phyloP scores from a whole-genome alignment of 192 early-diverging fungal species.

The Backusella mclennaniae region DNA sequence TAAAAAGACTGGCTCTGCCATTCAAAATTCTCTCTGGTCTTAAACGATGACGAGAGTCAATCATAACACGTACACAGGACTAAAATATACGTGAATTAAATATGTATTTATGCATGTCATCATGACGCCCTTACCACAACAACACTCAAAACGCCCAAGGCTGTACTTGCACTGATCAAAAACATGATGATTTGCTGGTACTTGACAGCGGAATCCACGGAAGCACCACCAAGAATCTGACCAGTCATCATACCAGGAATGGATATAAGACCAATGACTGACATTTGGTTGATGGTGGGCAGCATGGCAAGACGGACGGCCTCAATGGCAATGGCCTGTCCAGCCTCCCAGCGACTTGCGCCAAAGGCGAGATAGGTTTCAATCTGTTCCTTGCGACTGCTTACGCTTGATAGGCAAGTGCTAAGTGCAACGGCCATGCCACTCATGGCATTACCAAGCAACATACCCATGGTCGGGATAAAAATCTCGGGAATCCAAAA shows the following conservation, averaged over 20 bases:
- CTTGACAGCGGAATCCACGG: conserved; percentile 74
- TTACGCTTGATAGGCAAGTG: conserved; percentile 56
- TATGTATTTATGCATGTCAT: background rate
- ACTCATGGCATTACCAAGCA: conserved; percentile 79
- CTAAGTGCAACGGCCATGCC: conserved; percentile 69
- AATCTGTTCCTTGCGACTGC: conserved; percentile 32
- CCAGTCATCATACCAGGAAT: conserved; percentile 92
- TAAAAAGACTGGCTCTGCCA: conserved; percentile 15
- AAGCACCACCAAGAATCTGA: conserved; percentile 78
- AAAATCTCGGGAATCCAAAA: conserved; percentile 75
- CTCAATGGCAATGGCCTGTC: conserved; percentile 67
- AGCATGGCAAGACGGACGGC: conserved; percentile 72
- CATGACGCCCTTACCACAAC: conserved; percentile 39
- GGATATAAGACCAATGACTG: conserved; percentile 80
- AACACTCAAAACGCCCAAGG: conserved; percentile 55
- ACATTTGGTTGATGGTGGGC: conserved; percentile 83
- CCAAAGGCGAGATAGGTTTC: conserved; percentile 66
- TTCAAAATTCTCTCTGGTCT: conserved; percentile 21
- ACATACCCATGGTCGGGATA: conserved; percentile 89
- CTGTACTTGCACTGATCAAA: conserved; percentile 74
- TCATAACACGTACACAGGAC: conserved; percentile 17
- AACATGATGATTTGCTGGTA: conserved; percentile 88
- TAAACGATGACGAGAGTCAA: conserved; percentile 17
- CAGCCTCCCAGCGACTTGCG: conserved; percentile 82
- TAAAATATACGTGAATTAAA: background rate